A percentile compares a stretch with the other conserved stretches of the same genome.
Conservation (phyloP, 108 stramenopile species). For the Craspedostauros australis region DNA sequence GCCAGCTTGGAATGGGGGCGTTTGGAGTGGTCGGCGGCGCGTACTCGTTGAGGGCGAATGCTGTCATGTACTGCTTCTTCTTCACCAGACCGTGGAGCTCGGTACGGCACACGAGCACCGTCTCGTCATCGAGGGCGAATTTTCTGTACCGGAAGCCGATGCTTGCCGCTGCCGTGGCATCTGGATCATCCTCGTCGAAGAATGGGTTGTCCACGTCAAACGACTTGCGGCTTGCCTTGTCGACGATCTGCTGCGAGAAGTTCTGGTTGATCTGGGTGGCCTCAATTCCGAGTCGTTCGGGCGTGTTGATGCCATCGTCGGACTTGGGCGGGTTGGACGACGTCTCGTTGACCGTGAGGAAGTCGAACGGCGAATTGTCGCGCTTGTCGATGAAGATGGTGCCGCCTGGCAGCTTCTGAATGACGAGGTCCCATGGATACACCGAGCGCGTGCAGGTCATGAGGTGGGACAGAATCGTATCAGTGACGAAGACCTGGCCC, state of each 20-base stretch:
- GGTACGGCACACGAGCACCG: constrained; percentile 65
- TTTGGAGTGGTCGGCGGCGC: constrained; percentile 32
- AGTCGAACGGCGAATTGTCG: constrained; percentile 90
- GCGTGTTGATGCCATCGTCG: constrained; percentile 83
- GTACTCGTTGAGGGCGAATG: constrained; percentile 97
- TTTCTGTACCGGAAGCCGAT: constrained; percentile 96
- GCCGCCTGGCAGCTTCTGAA: constrained; percentile 88
- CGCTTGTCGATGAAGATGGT: constrained; percentile 94
- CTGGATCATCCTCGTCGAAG: constrained; percentile 93
- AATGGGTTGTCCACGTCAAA: constrained; percentile 92
- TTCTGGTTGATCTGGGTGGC: constrained; percentile 98
- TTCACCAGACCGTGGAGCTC: constrained; percentile 82
- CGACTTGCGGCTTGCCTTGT: constrained; percentile 60
- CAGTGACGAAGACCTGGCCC: constrained; percentile 94
- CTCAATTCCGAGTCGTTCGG: constrained; percentile 88
- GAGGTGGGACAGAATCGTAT: constrained; percentile 92
- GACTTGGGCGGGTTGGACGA: constrained; percentile 75
- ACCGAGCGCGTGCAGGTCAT: constrained; percentile 95
- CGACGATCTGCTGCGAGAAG: constrained; percentile 95
- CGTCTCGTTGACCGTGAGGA: constrained; percentile 90
- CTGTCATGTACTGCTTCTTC: constrained; percentile 85
- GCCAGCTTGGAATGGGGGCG: constrained; percentile 44
- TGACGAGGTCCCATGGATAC: constrained; percentile 97
- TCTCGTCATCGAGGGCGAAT: constrained; percentile 78
- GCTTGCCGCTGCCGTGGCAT: constrained; percentile 92